phyloP scores from a whole-genome alignment of 257 asterid species.

The Scutellaria galericulata region DNA sequence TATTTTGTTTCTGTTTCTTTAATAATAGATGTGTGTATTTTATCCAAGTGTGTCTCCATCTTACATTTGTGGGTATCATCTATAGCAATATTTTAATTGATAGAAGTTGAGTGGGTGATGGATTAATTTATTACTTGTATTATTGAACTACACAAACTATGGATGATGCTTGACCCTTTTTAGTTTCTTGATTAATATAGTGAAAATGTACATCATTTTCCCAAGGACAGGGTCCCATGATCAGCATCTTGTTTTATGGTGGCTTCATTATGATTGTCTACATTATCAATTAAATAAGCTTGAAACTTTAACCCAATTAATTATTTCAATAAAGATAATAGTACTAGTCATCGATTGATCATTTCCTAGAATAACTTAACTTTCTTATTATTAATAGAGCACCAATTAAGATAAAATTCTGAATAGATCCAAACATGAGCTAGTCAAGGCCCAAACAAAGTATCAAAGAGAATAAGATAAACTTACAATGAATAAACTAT shows the following conservation, averaged over 20 bases:
- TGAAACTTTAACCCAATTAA: not conserved
- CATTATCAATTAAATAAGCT: constrained; percentile 14
- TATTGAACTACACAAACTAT: constrained; percentile 37
- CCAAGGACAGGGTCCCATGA: constrained; percentile 33
- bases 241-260: constrained; percentile 32
- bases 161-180: constrained; percentile 15
- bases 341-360: not conserved
- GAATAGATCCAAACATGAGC: not conserved
- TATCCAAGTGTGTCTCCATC: constrained; percentile 32
- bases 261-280: constrained; percentile 29
- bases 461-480: not conserved
- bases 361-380: not conserved
- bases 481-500: too few relatives aligned
- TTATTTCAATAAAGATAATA: not conserved
- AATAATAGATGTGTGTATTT: constrained; percentile 17
- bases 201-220: constrained; percentile 18
- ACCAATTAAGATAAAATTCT: not conserved
- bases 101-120: constrained; percentile 26
- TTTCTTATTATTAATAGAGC: not conserved
- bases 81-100: constrained; percentile 3
- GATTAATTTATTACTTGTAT: constrained; percentile 31
- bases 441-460: not conserved
- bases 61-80: constrained; percentile 21
- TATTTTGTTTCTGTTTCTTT: not conserved
- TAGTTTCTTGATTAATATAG: constrained; percentile 29